Conservation (phyloP, 768 basidiomycete species). For the Collybia sp. region DNA sequence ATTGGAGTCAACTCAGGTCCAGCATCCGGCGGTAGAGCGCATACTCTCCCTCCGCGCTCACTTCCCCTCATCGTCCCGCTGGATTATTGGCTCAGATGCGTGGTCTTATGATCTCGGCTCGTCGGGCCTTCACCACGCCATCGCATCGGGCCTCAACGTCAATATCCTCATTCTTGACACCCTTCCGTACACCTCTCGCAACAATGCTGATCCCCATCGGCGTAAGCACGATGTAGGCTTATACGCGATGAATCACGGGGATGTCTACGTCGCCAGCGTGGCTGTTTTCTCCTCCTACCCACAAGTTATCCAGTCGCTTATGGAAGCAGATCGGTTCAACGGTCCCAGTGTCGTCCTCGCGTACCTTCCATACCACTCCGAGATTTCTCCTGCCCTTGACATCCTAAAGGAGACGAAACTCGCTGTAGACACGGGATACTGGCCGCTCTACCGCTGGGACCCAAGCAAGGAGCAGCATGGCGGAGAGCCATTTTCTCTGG, state of each 20-base stretch:
- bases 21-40: slow-evolving; percentile 42
- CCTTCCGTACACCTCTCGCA: slow-evolving; percentile 79
- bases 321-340: slow-evolving; percentile 85
- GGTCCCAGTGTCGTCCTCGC: slow-evolving; percentile 93
- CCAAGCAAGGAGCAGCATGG: slow-evolving; percentile 74
- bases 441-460: slow-evolving; percentile 99
- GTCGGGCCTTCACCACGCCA: slow-evolving; percentile 91
- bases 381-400: slow-evolving; percentile 75
- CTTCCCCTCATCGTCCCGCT: slow-evolving; percentile 70
- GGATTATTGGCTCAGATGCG: slow-evolving; percentile 98
- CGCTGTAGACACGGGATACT: slow-evolving; percentile 93
- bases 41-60: slow-evolving; percentile 58
- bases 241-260: slow-evolving; percentile 98
- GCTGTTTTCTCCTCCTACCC: slow-evolving; percentile 96
- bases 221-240: slow-evolving; percentile 95
- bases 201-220: slow-evolving; percentile 61
- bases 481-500: slow-evolving; percentile 85
- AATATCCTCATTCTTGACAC: slow-evolving; percentile 97
- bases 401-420: slow-evolving; percentile 97
- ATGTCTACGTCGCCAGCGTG: slow-evolving; percentile 92
- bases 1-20: slow-evolving; percentile 35
- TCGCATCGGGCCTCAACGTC: slow-evolving; percentile 86
- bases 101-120: slow-evolving; percentile 98
- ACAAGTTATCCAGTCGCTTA: slow-evolving; percentile 86
- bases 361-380: slow-evolving; percentile 85